These are phyloP conservation scores for Mycena latifolia DNA, from an alignment of 768 basidiomycete genomes.

Conservation along the genomic window DNA sequence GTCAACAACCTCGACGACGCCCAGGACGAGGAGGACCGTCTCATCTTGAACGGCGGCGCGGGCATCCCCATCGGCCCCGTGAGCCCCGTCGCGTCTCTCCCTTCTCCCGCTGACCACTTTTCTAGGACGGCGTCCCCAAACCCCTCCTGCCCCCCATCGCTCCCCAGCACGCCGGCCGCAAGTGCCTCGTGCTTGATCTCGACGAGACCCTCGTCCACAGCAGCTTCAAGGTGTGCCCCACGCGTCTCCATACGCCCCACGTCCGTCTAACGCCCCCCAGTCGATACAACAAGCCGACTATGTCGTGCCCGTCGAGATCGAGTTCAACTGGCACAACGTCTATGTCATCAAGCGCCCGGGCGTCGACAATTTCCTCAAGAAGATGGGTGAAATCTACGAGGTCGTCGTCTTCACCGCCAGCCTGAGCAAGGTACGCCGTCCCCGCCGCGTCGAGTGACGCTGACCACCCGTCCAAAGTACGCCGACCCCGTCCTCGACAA, in stretches of 20 bases:
- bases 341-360: constrained; percentile 99
- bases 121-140: constrained; percentile 77
- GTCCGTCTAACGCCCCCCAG: neutral
- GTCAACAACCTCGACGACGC: constrained; percentile 57
- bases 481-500: constrained; percentile 90
- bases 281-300: constrained; percentile 87
- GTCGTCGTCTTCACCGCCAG: constrained; percentile 98
- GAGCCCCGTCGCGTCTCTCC: constrained; percentile 50
- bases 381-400: constrained; percentile 99
- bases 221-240: constrained; percentile 78
- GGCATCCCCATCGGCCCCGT: constrained; percentile 87
- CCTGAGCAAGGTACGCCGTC: constrained; percentile 86
- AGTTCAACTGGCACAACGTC: constrained; percentile 98
- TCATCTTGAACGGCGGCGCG: constrained; percentile 82
- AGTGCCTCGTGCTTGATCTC: constrained; percentile 88
- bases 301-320: constrained; percentile 98
- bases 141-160: constrained; percentile 79
- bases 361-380: constrained; percentile 97
- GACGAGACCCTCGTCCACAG: constrained; percentile 92
- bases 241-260: neutral
- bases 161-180: constrained; percentile 76
- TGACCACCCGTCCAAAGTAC: constrained; percentile 59
- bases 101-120: constrained; percentile 10
- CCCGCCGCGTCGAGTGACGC: neutral
- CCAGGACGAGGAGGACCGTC: constrained; percentile 82